Evolutionary conservation across 108 stramenopile genomes (phyloP).

Genomic region (Asterionellopsis glacialis): DNA sequence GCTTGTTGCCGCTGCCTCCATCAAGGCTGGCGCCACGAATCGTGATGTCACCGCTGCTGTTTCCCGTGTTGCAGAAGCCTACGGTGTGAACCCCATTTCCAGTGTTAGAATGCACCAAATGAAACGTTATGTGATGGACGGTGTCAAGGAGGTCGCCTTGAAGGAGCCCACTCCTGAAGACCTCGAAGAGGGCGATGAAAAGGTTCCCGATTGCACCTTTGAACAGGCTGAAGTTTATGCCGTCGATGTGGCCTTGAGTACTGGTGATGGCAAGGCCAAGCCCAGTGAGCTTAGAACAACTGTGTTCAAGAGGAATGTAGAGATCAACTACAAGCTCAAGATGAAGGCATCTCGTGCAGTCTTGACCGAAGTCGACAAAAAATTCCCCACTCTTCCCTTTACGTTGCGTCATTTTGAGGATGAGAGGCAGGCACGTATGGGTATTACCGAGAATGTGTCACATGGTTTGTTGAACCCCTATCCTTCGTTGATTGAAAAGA

Average conservation of each 20-base stretch:
- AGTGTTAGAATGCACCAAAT: slow-evolving; percentile 99
- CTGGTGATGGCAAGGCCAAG: slow-evolving; percentile 96
- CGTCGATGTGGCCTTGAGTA: slow-evolving; percentile 95
- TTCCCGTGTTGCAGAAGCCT: slow-evolving; percentile 87
- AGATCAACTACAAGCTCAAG: slow-evolving; percentile 92
- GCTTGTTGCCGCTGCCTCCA: slow-evolving; percentile 86
- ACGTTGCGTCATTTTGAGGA: slow-evolving; percentile 93
- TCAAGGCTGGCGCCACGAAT: slow-evolving; percentile 90
- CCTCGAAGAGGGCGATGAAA: slow-evolving; percentile 68
- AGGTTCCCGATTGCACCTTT: slow-evolving; percentile 76
- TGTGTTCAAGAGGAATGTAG: slow-evolving; percentile 96
- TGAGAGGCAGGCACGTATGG: slow-evolving; percentile 91
- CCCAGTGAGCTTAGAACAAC: slow-evolving; percentile 88
- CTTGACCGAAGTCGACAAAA: slow-evolving; percentile 87
- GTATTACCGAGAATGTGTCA: slow-evolving; percentile 87
- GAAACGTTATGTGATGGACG: slow-evolving; percentile 97
- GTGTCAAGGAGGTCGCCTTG: slow-evolving; percentile 91
- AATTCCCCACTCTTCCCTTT: slow-evolving; percentile 97
- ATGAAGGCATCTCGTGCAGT: slow-evolving; percentile 90
- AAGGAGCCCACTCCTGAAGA: slow-evolving; percentile 74
- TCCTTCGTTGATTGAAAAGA: slow-evolving; percentile 88
- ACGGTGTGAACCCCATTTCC: slow-evolving; percentile 90
- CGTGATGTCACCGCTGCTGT: slow-evolving; percentile 89
- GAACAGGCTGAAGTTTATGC: slow-evolving; percentile 92
- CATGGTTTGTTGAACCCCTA: slow-evolving; percentile 94